Percentiles rank a stretch among this genome's conserved stretches.
These are phyloP conservation scores for Torulaspora quercuum DNA, from an alignment of 805 yeast genomes.

Conservation along the genomic window DNA sequence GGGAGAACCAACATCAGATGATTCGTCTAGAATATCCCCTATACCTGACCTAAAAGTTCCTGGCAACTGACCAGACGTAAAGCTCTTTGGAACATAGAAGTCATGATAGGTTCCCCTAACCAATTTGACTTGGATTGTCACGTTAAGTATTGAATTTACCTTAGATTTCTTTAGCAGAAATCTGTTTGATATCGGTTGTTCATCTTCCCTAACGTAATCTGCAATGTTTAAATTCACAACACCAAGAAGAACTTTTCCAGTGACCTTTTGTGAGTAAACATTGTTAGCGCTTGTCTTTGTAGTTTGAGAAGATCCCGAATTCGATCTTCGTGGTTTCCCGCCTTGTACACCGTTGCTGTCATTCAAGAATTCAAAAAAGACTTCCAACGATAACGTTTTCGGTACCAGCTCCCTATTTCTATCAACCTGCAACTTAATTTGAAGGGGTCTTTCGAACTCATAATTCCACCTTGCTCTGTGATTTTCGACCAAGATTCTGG, in stretches of 20 bases:
- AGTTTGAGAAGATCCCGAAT: slow-evolving; percentile 4
- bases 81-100: slow-evolving; percentile 22
- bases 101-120: slow-evolving; percentile 39
- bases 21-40: slow-evolving; percentile 21
- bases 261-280: slow-evolving; percentile 29
- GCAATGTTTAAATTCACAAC: slow-evolving; percentile 61
- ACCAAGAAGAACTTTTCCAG: slow-evolving; percentile 56
- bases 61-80: slow-evolving; percentile 29
- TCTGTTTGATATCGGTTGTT: slow-evolving; percentile 51
- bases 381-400: slow-evolving; percentile 42
- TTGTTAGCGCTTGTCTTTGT: slow-evolving; percentile 10
- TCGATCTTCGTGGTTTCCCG: slow-evolving; percentile 13
- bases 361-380: slow-evolving; percentile 41
- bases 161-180: slow-evolving; percentile 75
- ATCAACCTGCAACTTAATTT: slow-evolving; percentile 43
- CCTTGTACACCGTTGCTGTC: slow-evolving; percentile 2
- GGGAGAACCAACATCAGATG: slow-evolving; percentile 21
- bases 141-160: slow-evolving; percentile 71
- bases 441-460: slow-evolving; percentile 35
- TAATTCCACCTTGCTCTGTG: slow-evolving; percentile 54
- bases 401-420: slow-evolving; percentile 37
- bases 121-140: slow-evolving; percentile 52
- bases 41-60: slow-evolving; percentile 21
- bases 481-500: slow-evolving; percentile 42
- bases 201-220: slow-evolving; percentile 56